phyloP scores from a whole-genome alignment of 2,329 filamentous ascomycete genomes.

The Colletotrichum ledebouriae region DNA sequence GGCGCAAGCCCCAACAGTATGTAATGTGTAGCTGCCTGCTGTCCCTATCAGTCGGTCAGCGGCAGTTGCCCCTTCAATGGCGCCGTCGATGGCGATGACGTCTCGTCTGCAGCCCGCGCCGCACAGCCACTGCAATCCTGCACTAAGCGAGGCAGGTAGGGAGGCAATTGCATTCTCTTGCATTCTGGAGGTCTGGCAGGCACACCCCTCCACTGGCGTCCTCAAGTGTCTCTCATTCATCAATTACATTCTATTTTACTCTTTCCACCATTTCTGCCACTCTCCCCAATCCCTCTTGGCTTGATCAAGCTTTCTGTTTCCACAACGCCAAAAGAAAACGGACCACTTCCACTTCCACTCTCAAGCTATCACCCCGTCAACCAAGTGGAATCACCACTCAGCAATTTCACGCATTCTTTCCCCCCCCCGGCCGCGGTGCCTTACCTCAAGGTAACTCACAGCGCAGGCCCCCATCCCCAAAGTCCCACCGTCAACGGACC shows the following conservation, averaged over 20 bases:
- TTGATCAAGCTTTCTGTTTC: not conserved
- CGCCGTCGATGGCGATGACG: slow-evolving; percentile 33
- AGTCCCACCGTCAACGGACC: not conserved
- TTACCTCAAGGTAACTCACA: not conserved
- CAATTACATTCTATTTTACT: not conserved
- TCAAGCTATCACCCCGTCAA: slow-evolving; percentile 29
- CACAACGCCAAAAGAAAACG: not conserved
- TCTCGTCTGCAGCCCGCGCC: slow-evolving; percentile 14
- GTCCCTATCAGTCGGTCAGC: not conserved
- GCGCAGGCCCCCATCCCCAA: not conserved
- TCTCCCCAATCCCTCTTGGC: slow-evolving; percentile 3
- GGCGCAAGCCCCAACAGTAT: too few relatives aligned
- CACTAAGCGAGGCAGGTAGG: too few relatives aligned
- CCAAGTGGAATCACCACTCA: slow-evolving; percentile 22
- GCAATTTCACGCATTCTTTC: not conserved
- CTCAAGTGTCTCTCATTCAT: not conserved
- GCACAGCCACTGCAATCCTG: slow-evolving; percentile 26
- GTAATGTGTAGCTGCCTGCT: too few relatives aligned
- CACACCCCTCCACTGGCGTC: not conserved
- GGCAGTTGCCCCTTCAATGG: not conserved
- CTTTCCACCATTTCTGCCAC: not conserved
- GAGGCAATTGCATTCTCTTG: too few relatives aligned
- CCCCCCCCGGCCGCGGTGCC: not conserved
- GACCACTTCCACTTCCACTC: slow-evolving; percentile 2
- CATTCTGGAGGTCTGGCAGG: too few relatives aligned